Evolutionary conservation across 139 green algal genomes (phyloP).

Genomic region (Pseudopediastrum boryanum): DNA sequence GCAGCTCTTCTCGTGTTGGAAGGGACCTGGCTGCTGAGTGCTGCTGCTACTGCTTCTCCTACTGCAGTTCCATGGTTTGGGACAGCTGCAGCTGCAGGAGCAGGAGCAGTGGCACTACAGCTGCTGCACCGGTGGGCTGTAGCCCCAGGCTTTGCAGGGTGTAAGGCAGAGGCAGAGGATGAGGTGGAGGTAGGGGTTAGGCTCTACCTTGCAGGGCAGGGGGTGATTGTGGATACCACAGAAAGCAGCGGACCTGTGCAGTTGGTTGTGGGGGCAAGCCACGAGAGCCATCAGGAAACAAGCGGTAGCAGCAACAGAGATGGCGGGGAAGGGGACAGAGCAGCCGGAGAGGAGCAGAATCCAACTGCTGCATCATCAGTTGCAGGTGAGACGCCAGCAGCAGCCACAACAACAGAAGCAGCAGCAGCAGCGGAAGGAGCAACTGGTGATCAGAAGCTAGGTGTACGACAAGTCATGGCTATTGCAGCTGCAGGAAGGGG

Average conservation of each 20-base stretch:
- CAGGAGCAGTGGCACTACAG: neutral
- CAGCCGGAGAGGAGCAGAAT: neutral
- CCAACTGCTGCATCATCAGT: slow-evolving; percentile 3
- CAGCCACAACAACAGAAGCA: neutral
- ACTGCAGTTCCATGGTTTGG: neutral
- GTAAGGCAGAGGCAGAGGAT: slow-evolving; percentile 4
- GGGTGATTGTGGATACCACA: slow-evolving; percentile 1
- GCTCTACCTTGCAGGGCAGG: neutral
- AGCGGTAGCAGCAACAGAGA: neutral
- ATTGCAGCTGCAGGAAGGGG: neutral
- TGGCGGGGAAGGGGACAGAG: no score
- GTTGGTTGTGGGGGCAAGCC: neutral
- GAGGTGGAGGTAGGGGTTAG: neutral
- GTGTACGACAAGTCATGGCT: neutral
- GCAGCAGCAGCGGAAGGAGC: neutral
- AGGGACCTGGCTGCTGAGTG: neutral
- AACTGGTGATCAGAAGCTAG: neutral
- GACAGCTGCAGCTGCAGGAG: neutral
- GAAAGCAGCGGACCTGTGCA: neutral
- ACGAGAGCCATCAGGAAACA: neutral
- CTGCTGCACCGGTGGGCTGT: slow-evolving; percentile 11
- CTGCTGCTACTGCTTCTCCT: neutral
- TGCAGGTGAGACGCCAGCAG: neutral
- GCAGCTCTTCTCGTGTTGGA: neutral
- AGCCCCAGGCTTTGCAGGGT: neutral